Evolutionary conservation across 78 protist species (phyloP).

Genomic region (Anaeramoeba flamelloides): DNA sequence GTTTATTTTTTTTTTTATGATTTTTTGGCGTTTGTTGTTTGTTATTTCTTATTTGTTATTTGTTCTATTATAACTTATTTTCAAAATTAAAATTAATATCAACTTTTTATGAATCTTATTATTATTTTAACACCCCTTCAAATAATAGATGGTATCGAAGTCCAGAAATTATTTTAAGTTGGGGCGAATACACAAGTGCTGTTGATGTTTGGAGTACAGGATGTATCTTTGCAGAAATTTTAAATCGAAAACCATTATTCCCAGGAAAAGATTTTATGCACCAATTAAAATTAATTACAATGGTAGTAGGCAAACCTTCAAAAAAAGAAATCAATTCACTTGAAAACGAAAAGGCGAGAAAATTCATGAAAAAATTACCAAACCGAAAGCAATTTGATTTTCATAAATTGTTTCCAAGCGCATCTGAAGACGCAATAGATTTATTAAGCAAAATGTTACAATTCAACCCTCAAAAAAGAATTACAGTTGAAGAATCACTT

Average conservation of each 20-base stretch:
- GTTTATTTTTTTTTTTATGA: no score
- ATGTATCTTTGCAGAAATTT: slow-evolving; percentile 60
- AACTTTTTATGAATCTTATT: no score
- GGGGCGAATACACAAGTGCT: slow-evolving; percentile 36
- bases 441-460: slow-evolving; percentile 55
- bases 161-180: slow-evolving; percentile 67
- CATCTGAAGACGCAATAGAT: slow-evolving; percentile 61
- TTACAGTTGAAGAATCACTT: slow-evolving; percentile 25
- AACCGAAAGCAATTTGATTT: neutral
- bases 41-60: no score
- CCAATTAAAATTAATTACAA: slow-evolving; percentile 54
- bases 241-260: slow-evolving; percentile 30
- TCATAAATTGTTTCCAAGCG: slow-evolving; percentile 18
- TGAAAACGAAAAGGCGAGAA: slow-evolving; percentile 1
- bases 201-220: slow-evolving; percentile 66
- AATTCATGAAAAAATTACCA: slow-evolving; percentile 10
- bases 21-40: no score
- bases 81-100: no score
- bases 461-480: slow-evolving; percentile 69
- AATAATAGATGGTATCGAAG: slow-evolving; percentile 93
- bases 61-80: no score
- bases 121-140: no score
- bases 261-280: slow-evolving; percentile 59
- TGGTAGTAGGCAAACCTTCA: slow-evolving; percentile 50
- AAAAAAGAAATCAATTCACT: slow-evolving; percentile 45